phyloP scores from a whole-genome alignment of 2,329 filamentous ascomycete genomes.

The Aspergillus luchuensis region DNA sequence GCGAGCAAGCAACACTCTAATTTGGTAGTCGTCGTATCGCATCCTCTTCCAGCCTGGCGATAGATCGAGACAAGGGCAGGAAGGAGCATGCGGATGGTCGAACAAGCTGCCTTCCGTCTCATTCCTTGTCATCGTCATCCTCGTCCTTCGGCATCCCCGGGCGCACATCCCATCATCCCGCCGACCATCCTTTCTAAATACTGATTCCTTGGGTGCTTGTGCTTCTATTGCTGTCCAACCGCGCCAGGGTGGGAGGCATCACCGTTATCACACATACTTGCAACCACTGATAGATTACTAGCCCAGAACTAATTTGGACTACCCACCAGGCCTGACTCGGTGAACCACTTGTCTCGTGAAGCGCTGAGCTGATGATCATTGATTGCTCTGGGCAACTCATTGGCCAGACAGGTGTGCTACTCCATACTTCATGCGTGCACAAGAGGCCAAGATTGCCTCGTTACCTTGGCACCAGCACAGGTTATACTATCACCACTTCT shows the following conservation, averaged over 20 bases:
- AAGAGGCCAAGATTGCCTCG: background rate
- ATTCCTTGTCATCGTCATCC: constrained; percentile 8
- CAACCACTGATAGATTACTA: background rate
- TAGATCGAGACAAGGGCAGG: constrained; percentile 8
- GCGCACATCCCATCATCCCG: constrained; percentile 11
- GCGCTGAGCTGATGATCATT: background rate
- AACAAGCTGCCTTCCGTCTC: background rate
- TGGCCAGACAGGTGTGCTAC: background rate
- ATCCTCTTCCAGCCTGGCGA: no score
- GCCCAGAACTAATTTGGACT: background rate
- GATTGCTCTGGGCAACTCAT: background rate
- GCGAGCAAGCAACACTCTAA: background rate
- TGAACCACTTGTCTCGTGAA: background rate
- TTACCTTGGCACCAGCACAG: background rate
- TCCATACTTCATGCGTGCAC: background rate
- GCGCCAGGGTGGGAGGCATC: background rate
- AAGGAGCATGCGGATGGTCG: constrained; percentile 7
- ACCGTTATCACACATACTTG: background rate
- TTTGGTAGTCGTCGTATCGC: background rate
- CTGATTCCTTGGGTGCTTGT: background rate
- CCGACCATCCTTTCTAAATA: constrained; percentile 5
- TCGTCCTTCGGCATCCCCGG: constrained; percentile 11
- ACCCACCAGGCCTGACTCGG: background rate
- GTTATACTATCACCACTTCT: background rate
- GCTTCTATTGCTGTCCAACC: constrained; percentile 12